Base-by-base conservation (phyloP, 257 asterid species). In the Fraxinus pennsylvanica region DNA sequence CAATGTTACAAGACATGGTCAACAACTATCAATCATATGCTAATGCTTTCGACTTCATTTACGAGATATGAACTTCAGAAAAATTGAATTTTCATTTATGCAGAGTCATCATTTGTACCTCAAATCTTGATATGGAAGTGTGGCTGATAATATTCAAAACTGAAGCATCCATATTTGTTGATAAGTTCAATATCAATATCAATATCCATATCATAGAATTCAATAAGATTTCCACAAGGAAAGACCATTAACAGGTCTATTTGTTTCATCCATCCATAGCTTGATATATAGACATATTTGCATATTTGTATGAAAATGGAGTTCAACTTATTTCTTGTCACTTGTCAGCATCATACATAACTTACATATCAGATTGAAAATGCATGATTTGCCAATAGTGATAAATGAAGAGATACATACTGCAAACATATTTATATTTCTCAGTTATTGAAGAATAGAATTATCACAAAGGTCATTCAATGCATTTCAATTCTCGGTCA, bases 21-120 rank as follows among this genome's bases (percentile, higher is more conserved):
- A 9, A 85, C 86, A 88, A 86, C 97, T 47, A 86, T 93, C 76
- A 87, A 90, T 83, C 97, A 90, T 78, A 89, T 93, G 97, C 75
- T 93, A 61, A 85, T 84, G 86, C 94, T 92, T 68, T 92, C 92
- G 45, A 74, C 92, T 75, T 86, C 96, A 22, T 84, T 83, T 57
- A 80, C 89, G 65, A 90, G 86, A 86, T 88, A 85, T 69, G 89
- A 89, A 72, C 87, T 85, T 68, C 92, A 92, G 75, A 82, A 85
- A 84, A 57, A 61, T 61, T 89, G 80, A 88, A 74, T 74, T 57
- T 72, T 21, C 45, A 39, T 39, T 39, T 39, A 39, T 39, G 45
- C 45, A 39, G 43, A 50, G 73, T 78, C 43, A 50, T 61, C 76
- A 68, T 84, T 25, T 72, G 41, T 63, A 75, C 70, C 74, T 19